phyloP scores from a whole-genome alignment of 2,329 filamentous ascomycete species.

The Albifimbria verrucaria region DNA sequence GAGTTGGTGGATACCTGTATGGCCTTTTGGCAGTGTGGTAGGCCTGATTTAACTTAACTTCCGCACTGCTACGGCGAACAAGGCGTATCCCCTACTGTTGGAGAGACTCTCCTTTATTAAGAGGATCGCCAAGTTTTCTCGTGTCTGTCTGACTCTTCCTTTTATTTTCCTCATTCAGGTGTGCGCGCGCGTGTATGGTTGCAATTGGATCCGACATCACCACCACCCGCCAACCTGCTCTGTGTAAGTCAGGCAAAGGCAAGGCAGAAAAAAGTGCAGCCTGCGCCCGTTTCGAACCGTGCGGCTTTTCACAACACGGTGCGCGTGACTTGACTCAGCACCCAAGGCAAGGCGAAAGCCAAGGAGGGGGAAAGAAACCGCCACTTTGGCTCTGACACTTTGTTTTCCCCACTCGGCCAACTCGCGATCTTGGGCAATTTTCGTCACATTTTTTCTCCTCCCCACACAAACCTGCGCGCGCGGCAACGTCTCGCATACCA shows the following conservation, averaged over 20 bases:
- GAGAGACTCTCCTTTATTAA: neutral
- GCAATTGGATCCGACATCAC: too few relatives aligned
- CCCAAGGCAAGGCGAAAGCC: too few relatives aligned
- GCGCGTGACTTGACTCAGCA: neutral
- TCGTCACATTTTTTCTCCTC: neutral
- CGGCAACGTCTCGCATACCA: neutral
- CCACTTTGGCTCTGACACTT: conserved; percentile 6
- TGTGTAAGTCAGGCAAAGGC: neutral
- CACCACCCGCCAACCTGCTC: too few relatives aligned
- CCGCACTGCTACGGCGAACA: neutral
- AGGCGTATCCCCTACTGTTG: neutral
- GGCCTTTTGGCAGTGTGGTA: neutral
- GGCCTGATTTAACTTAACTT: neutral
- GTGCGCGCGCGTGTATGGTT: too few relatives aligned
- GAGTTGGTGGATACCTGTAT: too few relatives aligned
- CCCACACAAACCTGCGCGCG: neutral
- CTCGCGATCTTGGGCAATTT: neutral
- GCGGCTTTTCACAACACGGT: neutral
- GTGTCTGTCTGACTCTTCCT: too few relatives aligned
- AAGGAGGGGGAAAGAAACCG: conserved; percentile 15
- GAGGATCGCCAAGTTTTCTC: neutral
- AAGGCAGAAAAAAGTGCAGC: neutral
- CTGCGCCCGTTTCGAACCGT: neutral
- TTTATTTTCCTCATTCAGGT: too few relatives aligned
- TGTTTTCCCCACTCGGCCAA: neutral